phyloP scores from a whole-genome alignment of 2,329 filamentous ascomycete genomes.

The Fusarium cyanostomum region DNA sequence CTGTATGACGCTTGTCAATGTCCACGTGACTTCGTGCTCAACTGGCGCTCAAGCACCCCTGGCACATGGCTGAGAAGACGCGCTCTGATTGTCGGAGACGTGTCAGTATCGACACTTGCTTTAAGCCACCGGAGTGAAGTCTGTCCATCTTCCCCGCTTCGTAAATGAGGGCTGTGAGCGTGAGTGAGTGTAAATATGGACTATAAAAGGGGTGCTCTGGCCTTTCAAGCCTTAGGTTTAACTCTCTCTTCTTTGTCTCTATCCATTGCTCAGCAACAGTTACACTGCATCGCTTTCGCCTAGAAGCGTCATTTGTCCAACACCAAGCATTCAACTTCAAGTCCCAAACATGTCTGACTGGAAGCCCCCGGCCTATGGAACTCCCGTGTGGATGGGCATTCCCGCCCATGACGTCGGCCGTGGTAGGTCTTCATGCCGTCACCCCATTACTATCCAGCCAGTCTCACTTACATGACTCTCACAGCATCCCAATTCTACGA shows the following conservation, averaged over 20 bases:
- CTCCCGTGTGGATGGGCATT: conserved; percentile 44
- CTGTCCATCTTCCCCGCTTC: conserved; percentile 19
- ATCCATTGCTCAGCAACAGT: neutral
- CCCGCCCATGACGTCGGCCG: conserved; percentile 42
- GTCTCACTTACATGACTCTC: neutral
- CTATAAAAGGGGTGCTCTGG: conserved; percentile 27
- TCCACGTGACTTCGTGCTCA: conserved; percentile 38
- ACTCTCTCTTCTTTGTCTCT: conserved; percentile 2
- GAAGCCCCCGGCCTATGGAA: conserved; percentile 44
- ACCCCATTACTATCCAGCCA: neutral
- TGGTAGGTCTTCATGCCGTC: conserved; percentile 27
- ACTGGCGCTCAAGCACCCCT: conserved; percentile 18
- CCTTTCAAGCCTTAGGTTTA: neutral
- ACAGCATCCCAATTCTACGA: conserved; percentile 44
- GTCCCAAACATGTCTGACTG: conserved; percentile 40
- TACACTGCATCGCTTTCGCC: too few species aligned
- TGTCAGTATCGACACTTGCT: conserved; percentile 25
- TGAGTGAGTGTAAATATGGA: neutral
- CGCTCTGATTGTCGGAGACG: conserved; percentile 32
- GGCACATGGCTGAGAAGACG: conserved; percentile 23
- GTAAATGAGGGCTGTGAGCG: conserved; percentile 7
- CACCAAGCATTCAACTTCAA: too few species aligned
- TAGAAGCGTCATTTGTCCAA: neutral
- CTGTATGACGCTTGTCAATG: conserved; percentile 3
- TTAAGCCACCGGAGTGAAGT: conserved; percentile 38